A percentile compares a stretch with the other conserved stretches of the same genome.
Evolutionary conservation across 306 rosid genomes (phyloP).

Genomic region (Lupinus albus): DNA sequence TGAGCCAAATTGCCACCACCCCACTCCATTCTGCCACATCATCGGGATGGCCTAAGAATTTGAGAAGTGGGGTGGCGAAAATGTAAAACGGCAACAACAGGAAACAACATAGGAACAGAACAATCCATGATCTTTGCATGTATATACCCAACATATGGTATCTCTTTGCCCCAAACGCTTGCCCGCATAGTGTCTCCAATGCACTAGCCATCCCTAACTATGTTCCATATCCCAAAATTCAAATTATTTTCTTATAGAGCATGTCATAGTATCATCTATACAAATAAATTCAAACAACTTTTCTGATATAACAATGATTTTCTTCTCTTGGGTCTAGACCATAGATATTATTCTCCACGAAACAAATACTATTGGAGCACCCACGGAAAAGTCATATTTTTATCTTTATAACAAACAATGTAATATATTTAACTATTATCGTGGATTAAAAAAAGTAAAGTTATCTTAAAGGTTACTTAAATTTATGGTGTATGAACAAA

Average conservation of each 20-base stretch:
- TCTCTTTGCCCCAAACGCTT: constrained; percentile 71
- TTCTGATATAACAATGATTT: constrained; percentile 62
- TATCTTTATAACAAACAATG: no score
- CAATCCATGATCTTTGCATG: constrained; percentile 72
- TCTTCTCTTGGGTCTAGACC: no score
- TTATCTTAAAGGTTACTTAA: no score
- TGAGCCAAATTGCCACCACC: constrained; percentile 64
- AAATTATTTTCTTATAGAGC: constrained; percentile 53
- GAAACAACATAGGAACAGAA: constrained; percentile 56
- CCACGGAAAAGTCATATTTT: no score
- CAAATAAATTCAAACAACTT: constrained; percentile 54
- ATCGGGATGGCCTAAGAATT: constrained; percentile 58
- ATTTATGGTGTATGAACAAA: no score
- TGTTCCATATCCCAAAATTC: background rate
- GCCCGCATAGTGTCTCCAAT: constrained; percentile 79
- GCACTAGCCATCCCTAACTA: constrained; percentile 89
- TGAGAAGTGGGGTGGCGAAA: constrained; percentile 59
- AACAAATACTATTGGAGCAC: no score
- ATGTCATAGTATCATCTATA: background rate
- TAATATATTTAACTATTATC: no score
- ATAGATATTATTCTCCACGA: no score
- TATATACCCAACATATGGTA: constrained; percentile 67
- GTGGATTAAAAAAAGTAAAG: no score
- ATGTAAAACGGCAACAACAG: constrained; percentile 57
- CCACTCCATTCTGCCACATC: constrained; percentile 65